Evolutionary conservation across 2,329 filamentous ascomycete genomes (phyloP).

Genomic region (Venturia asperata): DNA sequence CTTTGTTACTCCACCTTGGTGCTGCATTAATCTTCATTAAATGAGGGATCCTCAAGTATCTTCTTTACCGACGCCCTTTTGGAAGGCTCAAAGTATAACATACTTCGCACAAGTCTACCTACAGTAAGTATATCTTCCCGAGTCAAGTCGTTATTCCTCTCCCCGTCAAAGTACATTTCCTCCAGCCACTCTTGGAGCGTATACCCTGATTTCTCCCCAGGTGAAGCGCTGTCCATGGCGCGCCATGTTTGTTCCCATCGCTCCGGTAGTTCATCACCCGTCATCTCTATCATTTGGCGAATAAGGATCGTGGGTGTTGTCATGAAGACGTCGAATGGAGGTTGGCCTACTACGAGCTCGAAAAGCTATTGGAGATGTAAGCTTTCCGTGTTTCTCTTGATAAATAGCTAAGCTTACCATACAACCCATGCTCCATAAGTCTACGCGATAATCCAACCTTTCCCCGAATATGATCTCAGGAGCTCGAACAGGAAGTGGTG

Average conservation of each 20-base stretch:
- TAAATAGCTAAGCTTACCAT: slow-evolving; percentile 25
- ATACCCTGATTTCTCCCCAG: slow-evolving; percentile 22
- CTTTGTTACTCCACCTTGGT: too few species aligned
- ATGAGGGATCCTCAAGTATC: slow-evolving; percentile 25
- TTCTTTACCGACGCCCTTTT: slow-evolving; percentile 22
- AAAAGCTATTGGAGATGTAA: slow-evolving; percentile 29
- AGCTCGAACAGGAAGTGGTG: slow-evolving; percentile 27
- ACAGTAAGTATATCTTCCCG: slow-evolving; percentile 24
- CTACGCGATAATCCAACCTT: slow-evolving; percentile 28
- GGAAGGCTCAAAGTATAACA: slow-evolving; percentile 25
- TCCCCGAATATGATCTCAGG: slow-evolving; percentile 32
- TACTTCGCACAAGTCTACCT: slow-evolving; percentile 22
- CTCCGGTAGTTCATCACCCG: slow-evolving; percentile 31
- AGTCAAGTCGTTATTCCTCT: slow-evolving; percentile 22
- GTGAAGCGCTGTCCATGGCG: slow-evolving; percentile 24
- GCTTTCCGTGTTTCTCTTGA: slow-evolving; percentile 2
- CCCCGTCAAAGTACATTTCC: slow-evolving; percentile 34
- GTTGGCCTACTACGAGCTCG: slow-evolving; percentile 35
- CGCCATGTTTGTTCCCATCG: slow-evolving; percentile 29
- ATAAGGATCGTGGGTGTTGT: slow-evolving; percentile 30
- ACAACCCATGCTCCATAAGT: slow-evolving; percentile 32
- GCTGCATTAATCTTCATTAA: slow-evolving; percentile 17
- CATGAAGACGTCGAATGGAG: slow-evolving; percentile 34
- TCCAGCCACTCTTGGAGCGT: slow-evolving; percentile 34
- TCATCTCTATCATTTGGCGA: slow-evolving; percentile 33